These are phyloP conservation scores for Ganoderma resinaceum DNA, from an alignment of 1,284 basidiomycete species.

Conservation along the genomic window DNA sequence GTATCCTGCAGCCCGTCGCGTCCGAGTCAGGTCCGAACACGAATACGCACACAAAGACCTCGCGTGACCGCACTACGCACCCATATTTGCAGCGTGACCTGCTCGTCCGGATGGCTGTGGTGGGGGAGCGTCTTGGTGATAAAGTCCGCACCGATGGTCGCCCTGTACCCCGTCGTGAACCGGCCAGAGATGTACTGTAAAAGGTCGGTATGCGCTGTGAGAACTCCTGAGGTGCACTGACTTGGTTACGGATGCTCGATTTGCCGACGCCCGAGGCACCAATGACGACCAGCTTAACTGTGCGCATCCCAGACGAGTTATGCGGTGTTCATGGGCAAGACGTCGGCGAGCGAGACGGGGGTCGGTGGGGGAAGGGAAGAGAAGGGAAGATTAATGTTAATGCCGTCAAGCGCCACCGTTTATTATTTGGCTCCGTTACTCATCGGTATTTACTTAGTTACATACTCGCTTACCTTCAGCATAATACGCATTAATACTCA, in stretches of 20 bases:
- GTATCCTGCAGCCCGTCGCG: conserved; percentile 66
- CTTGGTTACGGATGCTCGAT: conserved; percentile 75
- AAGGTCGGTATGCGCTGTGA: conserved; percentile 8
- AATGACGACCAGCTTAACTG: conserved; percentile 79
- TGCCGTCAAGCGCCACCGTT: too few species aligned
- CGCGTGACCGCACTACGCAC: conserved; percentile 50
- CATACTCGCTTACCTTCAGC: too few species aligned
- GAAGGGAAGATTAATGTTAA: background rate
- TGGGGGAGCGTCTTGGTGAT: conserved; percentile 75
- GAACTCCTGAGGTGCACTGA: conserved; percentile 40
- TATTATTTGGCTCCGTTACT: too few species aligned
- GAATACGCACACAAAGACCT: background rate
- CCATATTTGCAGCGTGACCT: conserved; percentile 81
- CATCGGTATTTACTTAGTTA: too few species aligned
- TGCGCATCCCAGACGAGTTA: conserved; percentile 53
- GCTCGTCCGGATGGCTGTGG: conserved; percentile 56
- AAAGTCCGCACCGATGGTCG: conserved; percentile 87
- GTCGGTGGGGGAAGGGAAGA: background rate
- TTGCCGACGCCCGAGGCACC: conserved; percentile 82
- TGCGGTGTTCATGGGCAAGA: conserved; percentile 30
- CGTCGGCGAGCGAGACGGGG: conserved; percentile 8
- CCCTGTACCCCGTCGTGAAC: conserved; percentile 78
- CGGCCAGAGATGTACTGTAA: conserved; percentile 74
- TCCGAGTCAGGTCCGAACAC: background rate
- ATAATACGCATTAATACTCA: too few species aligned